Evolutionary conservation across 2,329 filamentous ascomycete species (phyloP).

Genomic region (Ophiostoma australiae): DNA sequence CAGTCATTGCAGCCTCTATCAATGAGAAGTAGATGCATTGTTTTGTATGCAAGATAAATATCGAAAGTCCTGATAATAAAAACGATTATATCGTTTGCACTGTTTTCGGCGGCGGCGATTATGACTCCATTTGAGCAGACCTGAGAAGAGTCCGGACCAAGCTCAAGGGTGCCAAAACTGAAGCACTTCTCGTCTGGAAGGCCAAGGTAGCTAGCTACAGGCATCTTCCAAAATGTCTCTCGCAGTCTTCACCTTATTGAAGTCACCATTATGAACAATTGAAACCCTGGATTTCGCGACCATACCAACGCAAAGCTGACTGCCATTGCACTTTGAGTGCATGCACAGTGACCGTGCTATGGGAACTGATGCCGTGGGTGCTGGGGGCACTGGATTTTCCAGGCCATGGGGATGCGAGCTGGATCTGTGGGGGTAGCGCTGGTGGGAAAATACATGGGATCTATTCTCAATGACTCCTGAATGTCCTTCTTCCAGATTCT

Average conservation of each 20-base stretch:
- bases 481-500: constrained; percentile 13
- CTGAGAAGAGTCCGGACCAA: not conserved
- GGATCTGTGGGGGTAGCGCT: not conserved
- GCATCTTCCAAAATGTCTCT: not conserved
- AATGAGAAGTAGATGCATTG: not conserved
- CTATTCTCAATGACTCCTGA: not conserved
- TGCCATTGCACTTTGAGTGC: not conserved
- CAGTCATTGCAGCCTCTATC: not conserved
- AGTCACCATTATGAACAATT: not conserved
- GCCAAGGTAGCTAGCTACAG: not conserved
- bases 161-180: not conserved
- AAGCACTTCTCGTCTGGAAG: not conserved
- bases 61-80: not conserved
- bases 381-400: not conserved
- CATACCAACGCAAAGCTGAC: not conserved
- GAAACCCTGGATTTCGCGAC: not conserved
- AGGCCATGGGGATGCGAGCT: not conserved
- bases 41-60: not conserved
- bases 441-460: constrained; percentile 1
- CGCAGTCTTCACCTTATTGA: not conserved
- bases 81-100: not conserved
- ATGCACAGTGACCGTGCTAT: not conserved
- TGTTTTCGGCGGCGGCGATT: not conserved
- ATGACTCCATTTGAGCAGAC: not conserved
- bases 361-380: constrained; percentile 11